phyloP scores from a whole-genome alignment of 148 eudicot species.

The Nepenthes mirabilis region DNA sequence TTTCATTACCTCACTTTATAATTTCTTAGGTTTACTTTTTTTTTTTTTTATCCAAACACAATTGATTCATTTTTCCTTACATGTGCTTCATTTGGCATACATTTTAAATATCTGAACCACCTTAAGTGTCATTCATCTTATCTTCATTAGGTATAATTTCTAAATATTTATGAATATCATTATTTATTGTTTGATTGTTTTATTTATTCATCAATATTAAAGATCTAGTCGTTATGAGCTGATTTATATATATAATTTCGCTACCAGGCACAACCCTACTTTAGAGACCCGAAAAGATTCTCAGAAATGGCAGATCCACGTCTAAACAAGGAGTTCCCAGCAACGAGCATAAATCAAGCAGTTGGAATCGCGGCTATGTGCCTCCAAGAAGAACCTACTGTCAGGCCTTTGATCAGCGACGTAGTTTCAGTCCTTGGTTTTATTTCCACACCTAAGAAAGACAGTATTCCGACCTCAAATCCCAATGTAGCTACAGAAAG shows the following conservation, averaged over 20 bases:
- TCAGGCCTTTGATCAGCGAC: conserved; percentile 64
- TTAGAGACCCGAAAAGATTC: conserved; percentile 57
- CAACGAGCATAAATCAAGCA: conserved; percentile 64
- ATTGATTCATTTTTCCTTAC: too few relatives aligned
- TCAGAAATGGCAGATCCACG: conserved; percentile 70
- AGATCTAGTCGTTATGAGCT: too few relatives aligned
- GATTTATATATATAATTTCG: conserved; percentile 1
- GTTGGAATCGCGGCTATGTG: conserved; percentile 85
- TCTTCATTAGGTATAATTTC: too few relatives aligned
- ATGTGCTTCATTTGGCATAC: too few relatives aligned
- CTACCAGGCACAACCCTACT: conserved; percentile 67
- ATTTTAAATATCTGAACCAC: too few relatives aligned
- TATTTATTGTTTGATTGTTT: too few relatives aligned
- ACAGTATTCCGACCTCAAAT: conserved; percentile 11
- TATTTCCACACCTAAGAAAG: conserved; percentile 28
- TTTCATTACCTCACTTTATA: too few relatives aligned
- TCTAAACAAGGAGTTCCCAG: conserved; percentile 30
- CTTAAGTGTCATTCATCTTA: too few relatives aligned
- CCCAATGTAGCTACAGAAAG: conserved; percentile 1
- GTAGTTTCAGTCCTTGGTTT: conserved; percentile 54
- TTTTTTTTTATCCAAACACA: too few relatives aligned
- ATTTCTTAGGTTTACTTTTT: too few relatives aligned
- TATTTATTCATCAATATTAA: too few relatives aligned
- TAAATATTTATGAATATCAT: too few relatives aligned
- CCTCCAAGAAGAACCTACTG: conserved; percentile 61